phyloP scores from a whole-genome alignment of 2,329 filamentous ascomycete species.

The Magnaporthiopsis rhizophila region DNA sequence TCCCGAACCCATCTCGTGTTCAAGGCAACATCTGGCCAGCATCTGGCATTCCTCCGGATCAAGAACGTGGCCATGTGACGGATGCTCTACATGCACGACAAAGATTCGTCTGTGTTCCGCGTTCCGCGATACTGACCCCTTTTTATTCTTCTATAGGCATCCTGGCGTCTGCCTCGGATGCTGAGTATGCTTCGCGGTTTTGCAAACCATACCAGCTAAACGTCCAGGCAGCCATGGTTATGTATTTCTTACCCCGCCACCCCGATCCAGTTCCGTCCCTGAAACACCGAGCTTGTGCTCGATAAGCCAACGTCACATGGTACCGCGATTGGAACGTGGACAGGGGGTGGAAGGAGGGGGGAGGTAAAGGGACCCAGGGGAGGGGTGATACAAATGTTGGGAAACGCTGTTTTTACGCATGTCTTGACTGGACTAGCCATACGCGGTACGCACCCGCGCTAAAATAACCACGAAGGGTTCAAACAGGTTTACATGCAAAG shows the following conservation, averaged over 20 bases:
- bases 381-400: neutral
- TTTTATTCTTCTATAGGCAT: neutral
- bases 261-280: no score
- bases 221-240: no score
- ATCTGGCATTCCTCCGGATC: neutral
- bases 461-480: neutral
- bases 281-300: no score
- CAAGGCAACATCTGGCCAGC: no score
- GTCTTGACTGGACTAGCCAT: neutral
- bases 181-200: neutral
- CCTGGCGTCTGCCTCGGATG: neutral
- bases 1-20: neutral
- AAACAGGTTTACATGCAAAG: neutral
- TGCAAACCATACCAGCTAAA: neutral
- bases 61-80: neutral
- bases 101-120: no score
- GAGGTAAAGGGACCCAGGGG: no score
- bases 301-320: no score
- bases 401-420: no score
- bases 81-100: neutral
- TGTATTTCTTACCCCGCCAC: no score
- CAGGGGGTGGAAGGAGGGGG: neutral
- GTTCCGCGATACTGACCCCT: neutral
- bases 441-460: neutral
- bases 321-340: no score